Base-by-base conservation (phyloP, 176 grass and related monocot genomes). In the Rhynchospora pubera region DNA sequence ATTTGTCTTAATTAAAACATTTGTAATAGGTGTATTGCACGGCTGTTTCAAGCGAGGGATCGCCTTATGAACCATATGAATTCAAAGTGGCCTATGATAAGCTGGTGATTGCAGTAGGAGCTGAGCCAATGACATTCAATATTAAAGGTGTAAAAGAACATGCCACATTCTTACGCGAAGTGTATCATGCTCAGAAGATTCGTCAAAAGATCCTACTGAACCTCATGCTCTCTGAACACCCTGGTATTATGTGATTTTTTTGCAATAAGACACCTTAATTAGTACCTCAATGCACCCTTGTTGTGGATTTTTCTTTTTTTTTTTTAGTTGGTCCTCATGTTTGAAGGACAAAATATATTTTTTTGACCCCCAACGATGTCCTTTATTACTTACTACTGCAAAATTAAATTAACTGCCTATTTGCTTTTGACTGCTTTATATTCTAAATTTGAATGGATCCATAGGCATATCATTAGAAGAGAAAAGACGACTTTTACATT, bases 31-130 rank as follows among this genome's bases (percentile, higher is more conserved):
- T 98, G 39, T 78, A 89, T 73, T 98, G 95, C 64, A 88, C 78
- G 23, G 60, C 86, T 19, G 87, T 83, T n/a, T 5, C 51, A 5
- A 14, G 82, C 48, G 87, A 91, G 2, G 90, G 84, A 21, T 70
- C 85, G 9, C 43, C 88, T 44, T 21, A 45, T 18, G 47, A 89
- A 18, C 90, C 95, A 0, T 94, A 98, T 79, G 47, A 44, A 62
- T 94, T 98, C 81, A 98, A 87, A 84, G 87, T 94, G 16, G 81
- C 90, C 51, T 98, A 98, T 62, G 95, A 98, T 86, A 98, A 98
- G 89, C 86, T 98, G 30, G 90, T 94, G n/a, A 98, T 98, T 69
- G 90, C 90, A 19, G 91, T 89, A 77, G 95, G 92, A 62, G 87
- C 95, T 16, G 85, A 94, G 48, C 95, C 95, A 11, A 86, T 91